A percentile compares a stretch with the other conserved stretches of the same genome.
phyloP scores from a whole-genome alignment of 2,329 filamentous ascomycete species.

The Aspergillus puulaauensis region DNA sequence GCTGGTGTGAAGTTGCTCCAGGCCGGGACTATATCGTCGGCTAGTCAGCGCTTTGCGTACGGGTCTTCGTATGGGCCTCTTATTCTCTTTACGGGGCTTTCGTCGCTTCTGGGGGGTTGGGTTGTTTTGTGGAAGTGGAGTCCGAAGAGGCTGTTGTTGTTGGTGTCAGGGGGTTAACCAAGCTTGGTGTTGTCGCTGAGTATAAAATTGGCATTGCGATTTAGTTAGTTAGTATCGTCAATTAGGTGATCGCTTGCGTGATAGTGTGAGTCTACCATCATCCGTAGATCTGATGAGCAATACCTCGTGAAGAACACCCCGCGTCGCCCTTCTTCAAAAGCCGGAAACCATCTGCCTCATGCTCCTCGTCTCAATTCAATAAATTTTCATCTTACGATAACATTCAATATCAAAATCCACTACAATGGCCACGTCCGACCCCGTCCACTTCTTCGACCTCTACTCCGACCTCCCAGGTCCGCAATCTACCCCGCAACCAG shows the following conservation, averaged over 20 bases:
- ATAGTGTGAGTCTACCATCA: too few species aligned
- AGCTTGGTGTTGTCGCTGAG: not conserved
- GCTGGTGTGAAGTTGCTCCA: constrained; percentile 55
- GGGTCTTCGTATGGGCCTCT: constrained; percentile 54
- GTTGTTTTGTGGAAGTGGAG: constrained; percentile 8
- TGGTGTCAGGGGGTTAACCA: not conserved
- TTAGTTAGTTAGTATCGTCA: too few species aligned
- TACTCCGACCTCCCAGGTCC: constrained; percentile 24
- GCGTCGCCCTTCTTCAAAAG: too few species aligned
- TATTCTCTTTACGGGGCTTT: constrained; percentile 59
- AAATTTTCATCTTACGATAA: not conserved
- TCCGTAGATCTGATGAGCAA: too few species aligned
- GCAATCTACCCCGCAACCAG: not conserved
- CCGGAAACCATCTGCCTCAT: not conserved
- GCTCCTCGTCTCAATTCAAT: not conserved
- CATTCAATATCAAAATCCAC: not conserved
- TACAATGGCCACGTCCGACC: not conserved
- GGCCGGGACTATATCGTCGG: constrained; percentile 34
- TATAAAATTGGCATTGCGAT: too few species aligned
- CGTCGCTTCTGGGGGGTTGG: constrained; percentile 49
- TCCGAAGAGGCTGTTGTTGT: not conserved
- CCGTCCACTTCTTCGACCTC: constrained; percentile 35
- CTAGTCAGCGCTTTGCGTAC: constrained; percentile 43
- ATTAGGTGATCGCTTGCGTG: too few species aligned
- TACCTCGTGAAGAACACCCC: too few species aligned